Base-by-base conservation (phyloP, 768 basidiomycete species). In the Crassisporium funariophilum region DNA sequence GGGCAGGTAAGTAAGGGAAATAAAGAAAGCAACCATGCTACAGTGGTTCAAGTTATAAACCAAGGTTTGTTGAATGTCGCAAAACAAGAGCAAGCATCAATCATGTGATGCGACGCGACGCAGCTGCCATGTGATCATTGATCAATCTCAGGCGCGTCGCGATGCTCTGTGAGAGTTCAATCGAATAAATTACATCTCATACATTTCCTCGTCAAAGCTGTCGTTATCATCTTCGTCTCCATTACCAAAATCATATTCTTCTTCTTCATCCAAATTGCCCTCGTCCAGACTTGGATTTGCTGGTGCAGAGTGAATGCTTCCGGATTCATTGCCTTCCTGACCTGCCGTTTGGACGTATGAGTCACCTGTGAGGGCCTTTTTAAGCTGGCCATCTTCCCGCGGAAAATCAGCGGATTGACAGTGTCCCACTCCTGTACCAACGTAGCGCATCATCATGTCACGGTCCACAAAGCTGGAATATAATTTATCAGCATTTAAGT, bases 361-460 rank as follows among this genome's bases (percentile, higher is more conserved):
- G 12, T 43, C 41, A 17, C 41, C 41, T 8, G 41, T 16, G 22
- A 43, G 41, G 12, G 27, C 19, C 19, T 9, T 22, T 16, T 43
- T 43, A 20, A 43, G 41, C 16, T 45, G 33, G 21, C 35, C 44
- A 35, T 35, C 45, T 39, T 46, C 45, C 27, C 45, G 20, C 15
- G 45, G 45, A 39, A 46, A 46, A 29, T 46, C 45, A 17, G 45
- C 36, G 2, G 45, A 4, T 29, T 46, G 35, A 27, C 25, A 41
- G 38, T 51, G 50, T 17, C 50, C 45, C 3, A 51, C 39, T 12
- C 50, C 50, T 1, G 20, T 33, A n/a, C 49, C 49, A 12, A 50
- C 17, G 35, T 41, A 41, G 16, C 35, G 40, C 33, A 47, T 47
- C 25, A 52, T 24, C 46, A 52, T 52, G 21, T 52, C 51, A 33